Base-by-base conservation (phyloP, 805 yeast genomes). In the Diddensiella santjacobensis region DNA sequence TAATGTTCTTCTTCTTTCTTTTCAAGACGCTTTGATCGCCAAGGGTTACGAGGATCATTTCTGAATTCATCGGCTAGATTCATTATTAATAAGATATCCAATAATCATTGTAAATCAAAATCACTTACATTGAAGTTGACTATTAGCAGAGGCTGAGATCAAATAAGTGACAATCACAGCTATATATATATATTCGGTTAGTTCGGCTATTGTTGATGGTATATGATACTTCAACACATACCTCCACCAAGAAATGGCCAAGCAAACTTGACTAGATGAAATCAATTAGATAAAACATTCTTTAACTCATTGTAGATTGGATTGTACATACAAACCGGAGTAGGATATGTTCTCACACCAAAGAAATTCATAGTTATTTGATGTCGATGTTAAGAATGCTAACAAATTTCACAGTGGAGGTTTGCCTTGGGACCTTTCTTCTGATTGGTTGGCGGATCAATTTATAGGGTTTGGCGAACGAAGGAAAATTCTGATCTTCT, bases 31-130 rank as follows among this genome's bases (percentile, higher is more conserved):
- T 75, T 74, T 39, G 42, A 40, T 68, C 87, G 87, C 75, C 95
- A 83, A 70, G 96, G 96, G 77, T 88, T 88, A 79, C 96, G 86
- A 75, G 96, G 96, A 73, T 88, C 96, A 71, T 88, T 87, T 72
- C 83, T 80, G 77, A 82, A 88, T 73, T 87, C 95, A 55, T 77
- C 78, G 52, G 67, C 51, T 51, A 26, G 11, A 44, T 31, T 22
- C n/a, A n/a, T n/a, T n/a, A n/a, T n/a, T n/a, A n/a, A n/a, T n/a
- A n/a, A n/a, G n/a, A n/a, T n/a, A n/a, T n/a, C n/a, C n/a, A n/a
- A 26, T 17, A 42, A 17, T 38, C 31, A 38, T 26, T 13, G 31
- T 26, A 8, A 26, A 13, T 26, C 8, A 26, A 8, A 26, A 17
- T 6, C 10, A 48, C 55, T 30, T 42, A 45, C 50, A 75, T 77